These are phyloP conservation scores for Monilinia aucupariae DNA, from an alignment of 2,329 filamentous ascomycete species.

Conservation along the genomic window DNA sequence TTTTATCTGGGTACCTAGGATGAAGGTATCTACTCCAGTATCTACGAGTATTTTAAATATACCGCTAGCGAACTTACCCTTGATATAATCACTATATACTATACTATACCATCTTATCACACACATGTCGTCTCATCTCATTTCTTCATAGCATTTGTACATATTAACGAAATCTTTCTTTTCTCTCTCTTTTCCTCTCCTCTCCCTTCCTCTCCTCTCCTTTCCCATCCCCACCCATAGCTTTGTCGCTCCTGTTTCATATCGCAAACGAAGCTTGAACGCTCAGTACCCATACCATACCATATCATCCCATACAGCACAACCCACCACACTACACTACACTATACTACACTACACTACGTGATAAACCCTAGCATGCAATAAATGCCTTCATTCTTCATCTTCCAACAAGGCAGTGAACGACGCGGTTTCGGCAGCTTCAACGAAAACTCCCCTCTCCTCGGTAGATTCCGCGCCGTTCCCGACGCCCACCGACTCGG, in stretches of 20 bases:
- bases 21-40: too few relatives aligned
- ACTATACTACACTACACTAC: not conserved
- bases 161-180: not conserved
- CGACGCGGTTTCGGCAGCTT: conserved; percentile 44
- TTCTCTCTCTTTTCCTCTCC: not conserved
- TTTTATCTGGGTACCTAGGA: too few relatives aligned
- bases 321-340: not conserved
- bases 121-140: not conserved
- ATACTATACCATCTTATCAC: too few relatives aligned
- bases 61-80: too few relatives aligned
- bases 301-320: too few relatives aligned
- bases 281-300: too few relatives aligned
- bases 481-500: conserved; percentile 38
- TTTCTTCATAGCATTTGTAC: not conserved
- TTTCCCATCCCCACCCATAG: too few relatives aligned
- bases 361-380: not conserved
- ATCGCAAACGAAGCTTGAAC: not conserved
- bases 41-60: too few relatives aligned
- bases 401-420: conserved; percentile 61
- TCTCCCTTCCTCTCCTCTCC: not conserved
- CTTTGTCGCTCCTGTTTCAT: too few relatives aligned
- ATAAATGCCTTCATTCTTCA: conserved; percentile 59
- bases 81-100: too few relatives aligned
- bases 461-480: conserved; percentile 61
- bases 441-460: conserved; percentile 53